A percentile compares a stretch with the other conserved stretches of the same genome.
phyloP scores from a whole-genome alignment of 1,284 basidiomycete species.

The Polyporus tsugae region DNA sequence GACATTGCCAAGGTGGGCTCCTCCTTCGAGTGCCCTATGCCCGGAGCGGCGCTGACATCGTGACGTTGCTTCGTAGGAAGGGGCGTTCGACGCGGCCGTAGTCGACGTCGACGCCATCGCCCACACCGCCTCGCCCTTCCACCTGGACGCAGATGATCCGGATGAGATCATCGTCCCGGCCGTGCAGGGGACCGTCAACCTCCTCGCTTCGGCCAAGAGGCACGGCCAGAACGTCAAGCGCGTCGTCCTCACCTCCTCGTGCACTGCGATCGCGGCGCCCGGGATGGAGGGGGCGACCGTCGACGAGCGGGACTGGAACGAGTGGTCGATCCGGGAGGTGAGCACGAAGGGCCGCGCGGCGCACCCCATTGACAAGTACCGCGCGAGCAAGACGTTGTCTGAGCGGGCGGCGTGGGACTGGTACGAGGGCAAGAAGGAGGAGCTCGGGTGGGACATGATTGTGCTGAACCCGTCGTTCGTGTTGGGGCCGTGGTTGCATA shows the following conservation, averaged over 20 bases:
- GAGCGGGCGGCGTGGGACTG: conserved; percentile 65
- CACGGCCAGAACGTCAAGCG: conserved; percentile 25
- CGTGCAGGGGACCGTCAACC: conserved; percentile 32
- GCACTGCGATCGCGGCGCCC: conserved; percentile 51
- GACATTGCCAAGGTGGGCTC: conserved; percentile 35
- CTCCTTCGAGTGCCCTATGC: too few relatives aligned
- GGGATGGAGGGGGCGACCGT: conserved; percentile 35
- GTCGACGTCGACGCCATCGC: conserved; percentile 50
- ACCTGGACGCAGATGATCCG: conserved; percentile 43
- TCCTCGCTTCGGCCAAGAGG: conserved; percentile 26
- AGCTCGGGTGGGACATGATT: conserved; percentile 36
- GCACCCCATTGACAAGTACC: conserved; percentile 54
- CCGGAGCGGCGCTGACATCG: background rate
- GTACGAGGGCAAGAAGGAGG: conserved; percentile 55
- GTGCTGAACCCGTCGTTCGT: conserved; percentile 20
- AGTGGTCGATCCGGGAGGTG: conserved; percentile 58
- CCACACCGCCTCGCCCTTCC: conserved; percentile 54
- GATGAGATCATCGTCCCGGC: conserved; percentile 41
- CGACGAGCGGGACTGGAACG: conserved; percentile 72
- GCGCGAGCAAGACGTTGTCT: conserved; percentile 73
- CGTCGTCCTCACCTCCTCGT: conserved; percentile 71
- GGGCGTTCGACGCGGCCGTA: conserved; percentile 50
- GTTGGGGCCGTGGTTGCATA: conserved; percentile 24
- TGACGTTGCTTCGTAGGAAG: conserved; percentile 33
- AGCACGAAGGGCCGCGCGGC: conserved; percentile 61